Base-by-base conservation (phyloP, 2,329 filamentous ascomycete species). In the Aspergillus awamori region DNA sequence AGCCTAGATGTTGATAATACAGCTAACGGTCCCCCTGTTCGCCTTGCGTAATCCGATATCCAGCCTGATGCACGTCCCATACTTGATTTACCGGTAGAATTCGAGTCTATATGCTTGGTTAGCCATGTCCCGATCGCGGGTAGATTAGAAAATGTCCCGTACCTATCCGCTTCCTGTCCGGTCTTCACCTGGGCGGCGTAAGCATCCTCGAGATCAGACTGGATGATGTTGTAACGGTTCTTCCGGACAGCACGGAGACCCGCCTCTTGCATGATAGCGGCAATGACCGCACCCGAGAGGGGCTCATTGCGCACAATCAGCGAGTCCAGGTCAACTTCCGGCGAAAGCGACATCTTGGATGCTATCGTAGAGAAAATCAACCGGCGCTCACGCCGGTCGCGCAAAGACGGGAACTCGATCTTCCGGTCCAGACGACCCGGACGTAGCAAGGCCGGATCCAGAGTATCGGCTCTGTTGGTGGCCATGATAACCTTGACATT, bases 401-500 rank as follows among this genome's bases (percentile, higher is more conserved):
- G 88, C 66, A 99, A 86, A 63, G 87, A 93, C n/a, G 95, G 95
- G 79, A 99, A 99, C 79, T 99, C 95, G 68, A 99, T 99, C 85
- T 99, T 99, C 75, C 95, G 87, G 80, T 99, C 95, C 61, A 99
- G 85, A 82, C 95, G 93, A 68, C 95, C 95, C 33, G 95, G 95
- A 71, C 95, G 92, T 63, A 99, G 87, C 64, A 99, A 85, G 45
- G 95, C 95, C 15, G 95, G 95, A 76, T 99, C 95, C 67, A 99
- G 86, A 6, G 95, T 99, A 78, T 98, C 95, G 67, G 95, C 94
- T 76, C 95, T 90, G 83, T 99, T 99, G 69, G 95, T 99, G 68
- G 95, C 95, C 95, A 99, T 99, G 82, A 99, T 99, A 76, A 99
- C 95, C 83, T 99, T 99, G 80, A 99, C 95, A 79, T 99, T 99